Base-by-base conservation (phyloP, 345 rosid species). In the Xanthoceras sorbifolium region DNA sequence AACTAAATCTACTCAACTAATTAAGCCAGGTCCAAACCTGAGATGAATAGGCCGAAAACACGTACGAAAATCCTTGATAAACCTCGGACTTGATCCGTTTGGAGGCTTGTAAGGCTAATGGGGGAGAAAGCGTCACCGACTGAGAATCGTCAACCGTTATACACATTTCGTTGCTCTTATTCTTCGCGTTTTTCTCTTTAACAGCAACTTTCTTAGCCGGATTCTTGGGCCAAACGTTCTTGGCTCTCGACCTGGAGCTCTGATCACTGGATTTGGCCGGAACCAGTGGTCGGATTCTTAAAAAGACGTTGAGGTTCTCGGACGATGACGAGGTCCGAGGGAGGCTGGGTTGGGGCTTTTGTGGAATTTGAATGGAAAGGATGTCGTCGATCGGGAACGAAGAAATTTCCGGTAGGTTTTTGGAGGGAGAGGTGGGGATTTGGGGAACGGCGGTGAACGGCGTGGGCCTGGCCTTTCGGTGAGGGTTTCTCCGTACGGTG, bases 31-130 rank as follows among this genome's bases (percentile, higher is more conserved):
- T 9, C 18, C 68, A 59, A 60, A 93, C 98, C 95, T 94, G 98
- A 0, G 92, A 84, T 7, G 94, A 89, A 79, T 89, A 80, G 1
- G 88, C 64, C 0, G 92, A 76, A 74, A 95, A 95, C 25, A 95
- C 99, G 23, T 84, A 78, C 23, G 97, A 93, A 75, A 95, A 93
- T n/a, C 99, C 99, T 76, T 90, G 91, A 18, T 79, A 95, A 0
- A 90, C 86, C 82, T 92, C 97, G n/a, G 94, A 83, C 73, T 89
- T 93, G 20, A 81, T 89, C 73, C 91, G 83, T 76, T 90, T 95
- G 3, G 92, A 83, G 22, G 86, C 92, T 74, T 89, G 92, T 57
- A 92, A 75, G 9, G 85, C 80, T 64, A 28, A 31, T 0, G 98
- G 97, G 7, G 96, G 96, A 1, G 88, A 82, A 62, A 95, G 10